Base-by-base conservation (phyloP, 2,329 filamentous ascomycete species). In the Aspergillus ochraceoroseus region DNA sequence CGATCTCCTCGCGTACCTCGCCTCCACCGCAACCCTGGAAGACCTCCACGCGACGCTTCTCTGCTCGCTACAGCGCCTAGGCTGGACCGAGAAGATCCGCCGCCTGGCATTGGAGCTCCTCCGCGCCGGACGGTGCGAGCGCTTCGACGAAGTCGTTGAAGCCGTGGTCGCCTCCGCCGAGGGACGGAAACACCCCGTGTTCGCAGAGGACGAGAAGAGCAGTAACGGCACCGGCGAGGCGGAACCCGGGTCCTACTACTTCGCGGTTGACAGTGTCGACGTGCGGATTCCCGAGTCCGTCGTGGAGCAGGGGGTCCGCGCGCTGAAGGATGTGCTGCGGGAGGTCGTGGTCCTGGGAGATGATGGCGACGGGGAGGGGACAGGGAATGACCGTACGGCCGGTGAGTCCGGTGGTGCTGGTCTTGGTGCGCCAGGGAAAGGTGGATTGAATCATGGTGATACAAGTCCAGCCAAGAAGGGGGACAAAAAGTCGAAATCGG, bases 1-100 rank as follows among this genome's bases (percentile, higher is more conserved):
- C 43, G 53, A 61, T 46, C 56, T 63, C 51, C 55, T 70, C 56
- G 56, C 62, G 55, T 70, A 65, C 28, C 71, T 79, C 27, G 65
- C 70, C 34, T 58, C 63, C 46, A 66, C 66, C 22, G 64, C 66
- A 53, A 70, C 72, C 38, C 72, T 80, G 49, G 69, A 71, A 53
- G 71, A 72, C 54, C 75, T 82, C 29, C 75, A 80, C 54, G 53
- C 64, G 25, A 68, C 70, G 1, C 67, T 82, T 17, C 66, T 72
- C 43, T 70, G 76, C 53, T 70, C 72, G 14, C 69, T 81, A 7
- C 72, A 77, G 52, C 68, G 74, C 38, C 62, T 67, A n/a, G 77
- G 77, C 51, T 82, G 77, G 77, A 73, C 74, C 28, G 70, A 76
- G 51, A 67, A 68, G 18, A 67, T 82, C 44, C 72, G 72, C 42